Percentiles rank a stretch among this genome's conserved stretches.
These are phyloP conservation scores for Cutaneotrichosporon mucoides DNA, from an alignment of 1,284 basidiomycete genomes.

Conservation along the genomic window DNA sequence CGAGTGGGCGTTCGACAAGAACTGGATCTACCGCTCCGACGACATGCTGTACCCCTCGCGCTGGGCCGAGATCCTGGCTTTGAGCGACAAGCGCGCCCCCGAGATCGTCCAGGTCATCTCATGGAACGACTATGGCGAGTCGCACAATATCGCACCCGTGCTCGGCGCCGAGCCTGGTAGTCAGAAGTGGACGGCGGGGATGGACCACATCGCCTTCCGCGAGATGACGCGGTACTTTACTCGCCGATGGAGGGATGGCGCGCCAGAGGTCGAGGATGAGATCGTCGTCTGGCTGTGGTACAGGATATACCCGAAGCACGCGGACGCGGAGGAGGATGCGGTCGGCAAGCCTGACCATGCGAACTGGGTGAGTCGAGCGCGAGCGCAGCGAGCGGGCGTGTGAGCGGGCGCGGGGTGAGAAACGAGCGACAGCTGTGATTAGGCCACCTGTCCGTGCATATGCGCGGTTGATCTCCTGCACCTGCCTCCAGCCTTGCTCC, in stretches of 20 bases:
- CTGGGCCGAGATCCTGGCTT: slow-evolving; percentile 36
- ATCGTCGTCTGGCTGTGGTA: slow-evolving; percentile 41
- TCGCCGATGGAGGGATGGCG: slow-evolving; percentile 29
- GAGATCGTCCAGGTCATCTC: slow-evolving; percentile 47
- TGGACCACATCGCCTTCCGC: slow-evolving; percentile 46
- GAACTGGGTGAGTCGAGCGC: slow-evolving; percentile 36
- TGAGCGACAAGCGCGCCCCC: slow-evolving; percentile 25
- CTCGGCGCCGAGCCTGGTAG: slow-evolving; percentile 45
- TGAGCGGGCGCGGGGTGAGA: too few relatives aligned
- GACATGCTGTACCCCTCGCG: slow-evolving; percentile 44
- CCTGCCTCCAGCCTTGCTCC: too few relatives aligned
- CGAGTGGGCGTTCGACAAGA: slow-evolving; percentile 49
- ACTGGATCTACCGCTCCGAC: slow-evolving; percentile 50
- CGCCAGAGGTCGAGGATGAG: slow-evolving; percentile 13
- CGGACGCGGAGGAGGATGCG: slow-evolving; percentile 22
- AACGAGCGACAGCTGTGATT: too few relatives aligned
- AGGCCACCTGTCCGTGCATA: too few relatives aligned
- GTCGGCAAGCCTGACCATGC: slow-evolving; percentile 37
- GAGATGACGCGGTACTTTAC: slow-evolving; percentile 40
- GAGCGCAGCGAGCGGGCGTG: neutral
- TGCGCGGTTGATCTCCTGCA: too few relatives aligned
- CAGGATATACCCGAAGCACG: slow-evolving; percentile 30
- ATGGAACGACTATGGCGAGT: slow-evolving; percentile 51
- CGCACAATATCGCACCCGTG: slow-evolving; percentile 45
- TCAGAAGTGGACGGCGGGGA: slow-evolving; percentile 40